Evolutionary conservation across 179 eudicot species (phyloP).

Genomic region (Vitellaria paradoxa): DNA sequence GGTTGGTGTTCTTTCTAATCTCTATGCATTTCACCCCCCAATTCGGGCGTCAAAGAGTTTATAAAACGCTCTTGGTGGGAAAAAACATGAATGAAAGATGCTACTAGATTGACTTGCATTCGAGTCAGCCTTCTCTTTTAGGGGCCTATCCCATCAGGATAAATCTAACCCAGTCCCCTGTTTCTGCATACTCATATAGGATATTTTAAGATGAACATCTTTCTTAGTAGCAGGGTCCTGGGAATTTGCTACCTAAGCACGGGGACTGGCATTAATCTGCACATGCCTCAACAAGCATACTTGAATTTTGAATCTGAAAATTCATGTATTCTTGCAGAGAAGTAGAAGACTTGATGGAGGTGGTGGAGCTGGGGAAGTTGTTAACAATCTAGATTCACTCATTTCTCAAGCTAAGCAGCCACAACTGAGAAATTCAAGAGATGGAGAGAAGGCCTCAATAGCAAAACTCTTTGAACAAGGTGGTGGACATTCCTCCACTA

Average conservation of each 20-base stretch:
- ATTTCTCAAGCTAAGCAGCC: constrained; percentile 51
- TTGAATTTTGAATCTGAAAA: constrained; percentile 15
- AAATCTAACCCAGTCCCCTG: no score
- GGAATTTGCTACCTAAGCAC: neutral
- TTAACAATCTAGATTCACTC: constrained; percentile 47
- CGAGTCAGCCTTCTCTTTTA: no score
- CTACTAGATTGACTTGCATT: no score
- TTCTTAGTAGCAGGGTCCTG: no score
- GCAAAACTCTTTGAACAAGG: constrained; percentile 98
- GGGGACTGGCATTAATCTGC: neutral
- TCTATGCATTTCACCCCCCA: no score
- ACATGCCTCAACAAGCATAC: neutral
- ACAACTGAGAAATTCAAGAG: constrained; percentile 50
- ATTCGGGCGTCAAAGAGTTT: no score
- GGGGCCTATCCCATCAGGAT: no score
- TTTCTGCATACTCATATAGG: no score
- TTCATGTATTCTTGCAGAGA: constrained; percentile 40
- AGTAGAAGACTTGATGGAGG: constrained; percentile 66
- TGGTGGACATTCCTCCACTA: constrained; percentile 19
- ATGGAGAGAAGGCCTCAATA: constrained; percentile 65
- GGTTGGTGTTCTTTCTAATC: no score
- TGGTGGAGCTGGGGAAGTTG: constrained; percentile 25
- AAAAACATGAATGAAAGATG: no score
- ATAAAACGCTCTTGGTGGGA: no score
- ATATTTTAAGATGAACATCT: no score